Percentiles rank a stretch among this genome's conserved stretches.
Conservation (phyloP, 768 basidiomycete genomes). For the Russula earlei region DNA sequence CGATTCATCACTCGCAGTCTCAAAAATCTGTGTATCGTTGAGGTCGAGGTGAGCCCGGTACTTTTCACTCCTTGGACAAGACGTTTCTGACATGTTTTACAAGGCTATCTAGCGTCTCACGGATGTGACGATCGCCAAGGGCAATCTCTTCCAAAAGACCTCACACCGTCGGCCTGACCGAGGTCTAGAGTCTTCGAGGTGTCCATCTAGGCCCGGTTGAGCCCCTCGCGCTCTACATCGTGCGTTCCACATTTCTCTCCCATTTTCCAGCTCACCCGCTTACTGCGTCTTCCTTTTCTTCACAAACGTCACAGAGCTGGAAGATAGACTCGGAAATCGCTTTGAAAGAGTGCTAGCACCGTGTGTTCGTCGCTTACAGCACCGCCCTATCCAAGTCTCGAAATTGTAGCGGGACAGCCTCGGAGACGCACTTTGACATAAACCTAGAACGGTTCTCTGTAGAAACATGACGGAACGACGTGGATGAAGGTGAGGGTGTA, state of each 20-base stretch:
- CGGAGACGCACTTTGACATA: not conserved
- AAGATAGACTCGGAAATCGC: conserved; percentile 65
- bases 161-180: conserved; percentile 71
- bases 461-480: conserved; percentile 11
- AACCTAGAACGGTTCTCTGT: conserved; percentile 8
- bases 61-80: too few species aligned
- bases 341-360: conserved; percentile 55
- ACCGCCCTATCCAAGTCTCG: not conserved
- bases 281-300: not conserved
- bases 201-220: conserved; percentile 82
- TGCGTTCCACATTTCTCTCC: conserved; percentile 33
- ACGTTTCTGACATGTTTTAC: not conserved
- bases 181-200: conserved; percentile 85
- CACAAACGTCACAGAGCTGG: conserved; percentile 88
- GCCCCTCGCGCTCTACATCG: conserved; percentile 82
- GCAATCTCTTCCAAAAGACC: conserved; percentile 53
- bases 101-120: conserved; percentile 84
- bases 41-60: conserved; percentile 58
- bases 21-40: conserved; percentile 79
- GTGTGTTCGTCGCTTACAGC: conserved; percentile 40
- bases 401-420: conserved; percentile 7
- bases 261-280: not conserved
- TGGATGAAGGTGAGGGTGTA: conserved; percentile 18
- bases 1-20: conserved; percentile 43
- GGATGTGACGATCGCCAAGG: conserved; percentile 48